phyloP scores from a whole-genome alignment of 2,329 filamentous ascomycete species.

The Penicillium expansum region DNA sequence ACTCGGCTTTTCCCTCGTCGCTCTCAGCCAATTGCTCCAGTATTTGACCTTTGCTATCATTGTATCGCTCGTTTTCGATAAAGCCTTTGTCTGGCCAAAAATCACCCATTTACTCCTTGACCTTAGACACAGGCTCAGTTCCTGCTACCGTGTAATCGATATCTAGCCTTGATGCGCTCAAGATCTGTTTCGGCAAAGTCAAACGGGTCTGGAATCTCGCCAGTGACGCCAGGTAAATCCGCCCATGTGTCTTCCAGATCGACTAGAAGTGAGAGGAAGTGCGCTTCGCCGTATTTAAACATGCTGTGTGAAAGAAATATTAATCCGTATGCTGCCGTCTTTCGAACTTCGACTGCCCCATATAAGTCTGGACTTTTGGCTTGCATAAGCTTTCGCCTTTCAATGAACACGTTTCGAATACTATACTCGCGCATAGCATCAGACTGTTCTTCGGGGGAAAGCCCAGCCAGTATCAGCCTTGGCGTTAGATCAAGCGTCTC shows the following conservation, averaged over 20 bases:
- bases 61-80: slow-evolving; percentile 28
- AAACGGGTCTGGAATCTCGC: slow-evolving; percentile 23
- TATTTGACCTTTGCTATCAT: slow-evolving; percentile 29
- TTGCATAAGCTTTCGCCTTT: slow-evolving; percentile 30
- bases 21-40: slow-evolving; percentile 28
- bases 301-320: slow-evolving; percentile 32
- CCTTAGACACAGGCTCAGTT: slow-evolving; percentile 24
- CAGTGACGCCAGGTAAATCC: slow-evolving; percentile 21
- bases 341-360: slow-evolving; percentile 23
- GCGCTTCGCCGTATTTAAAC: slow-evolving; percentile 33
- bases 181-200: slow-evolving; percentile 26
- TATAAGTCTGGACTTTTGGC: slow-evolving; percentile 29
- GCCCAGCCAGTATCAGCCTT: slow-evolving; percentile 21
- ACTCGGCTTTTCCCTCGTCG: slow-evolving; percentile 28
- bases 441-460: slow-evolving; percentile 25
- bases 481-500: slow-evolving; percentile 27
- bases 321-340: slow-evolving; percentile 25
- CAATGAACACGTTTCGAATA: slow-evolving; percentile 25
- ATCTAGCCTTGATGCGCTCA: slow-evolving; percentile 26
- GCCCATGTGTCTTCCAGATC: slow-evolving; percentile 29
- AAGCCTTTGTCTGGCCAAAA: slow-evolving; percentile 32
- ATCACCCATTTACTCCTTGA: slow-evolving; percentile 27
- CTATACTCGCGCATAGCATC: slow-evolving; percentile 27
- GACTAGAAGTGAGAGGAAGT: slow-evolving; percentile 31
- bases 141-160: slow-evolving; percentile 26